Percentiles rank a stretch among this genome's conserved stretches.
These are phyloP conservation scores for Gossypium lobatum DNA, from an alignment of 441 rosid species.

Conservation along the genomic window DNA sequence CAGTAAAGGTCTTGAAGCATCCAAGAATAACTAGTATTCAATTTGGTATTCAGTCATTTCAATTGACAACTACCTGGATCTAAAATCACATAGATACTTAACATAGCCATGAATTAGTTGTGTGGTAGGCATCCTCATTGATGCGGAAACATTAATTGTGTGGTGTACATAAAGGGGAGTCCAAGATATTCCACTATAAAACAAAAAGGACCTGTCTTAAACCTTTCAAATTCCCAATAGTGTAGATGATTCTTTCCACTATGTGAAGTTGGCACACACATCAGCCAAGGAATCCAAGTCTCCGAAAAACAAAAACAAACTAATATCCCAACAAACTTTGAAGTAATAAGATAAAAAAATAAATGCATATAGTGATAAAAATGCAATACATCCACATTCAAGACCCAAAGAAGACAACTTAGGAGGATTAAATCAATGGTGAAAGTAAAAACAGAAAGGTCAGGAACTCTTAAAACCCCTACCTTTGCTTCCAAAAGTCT, in stretches of 20 bases:
- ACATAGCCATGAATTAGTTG: constrained; percentile 2
- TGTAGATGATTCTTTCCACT: constrained; percentile 5
- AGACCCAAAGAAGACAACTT: constrained; percentile 3
- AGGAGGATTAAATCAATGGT: not conserved
- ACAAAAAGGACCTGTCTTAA: not conserved
- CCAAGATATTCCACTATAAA: not conserved
- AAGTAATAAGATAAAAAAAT: not conserved
- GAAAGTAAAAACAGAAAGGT: not conserved
- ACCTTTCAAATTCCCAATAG: constrained; percentile 4
- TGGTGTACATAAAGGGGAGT: not conserved
- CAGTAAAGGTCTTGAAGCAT: not conserved
- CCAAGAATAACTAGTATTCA: not conserved
- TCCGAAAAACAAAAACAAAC: not conserved
- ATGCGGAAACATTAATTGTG: not conserved
- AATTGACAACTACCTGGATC: not conserved
- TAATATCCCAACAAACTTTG: not conserved
- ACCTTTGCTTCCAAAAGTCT: constrained; percentile 6
- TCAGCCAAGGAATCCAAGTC: not conserved
- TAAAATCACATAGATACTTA: not conserved
- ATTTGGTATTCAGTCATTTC: not conserved
- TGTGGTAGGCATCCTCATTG: not conserved
- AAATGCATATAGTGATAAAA: not conserved
- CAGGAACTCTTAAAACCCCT: not conserved
- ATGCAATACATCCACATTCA: constrained; percentile 6
- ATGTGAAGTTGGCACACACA: not conserved